Conservation (phyloP, 192 early-diverging fungal genomes). For the Pecoramyces ruminantium region DNA sequence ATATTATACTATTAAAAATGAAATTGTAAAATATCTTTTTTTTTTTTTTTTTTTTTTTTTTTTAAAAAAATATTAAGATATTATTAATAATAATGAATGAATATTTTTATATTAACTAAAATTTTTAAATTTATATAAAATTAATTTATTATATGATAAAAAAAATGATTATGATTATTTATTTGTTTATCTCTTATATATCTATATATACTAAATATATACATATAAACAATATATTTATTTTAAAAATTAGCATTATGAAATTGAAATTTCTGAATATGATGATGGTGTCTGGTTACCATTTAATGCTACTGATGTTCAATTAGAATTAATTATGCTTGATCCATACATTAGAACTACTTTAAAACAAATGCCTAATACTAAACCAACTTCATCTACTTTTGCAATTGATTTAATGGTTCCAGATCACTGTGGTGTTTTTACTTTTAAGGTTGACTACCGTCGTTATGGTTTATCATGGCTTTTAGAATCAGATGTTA, state of each 20-base stretch:
- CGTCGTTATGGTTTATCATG: slow-evolving; percentile 66
- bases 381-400: slow-evolving; percentile 7
- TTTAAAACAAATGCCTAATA: slow-evolving; percentile 17
- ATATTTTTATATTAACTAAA: too few species aligned
- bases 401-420: slow-evolving; percentile 41
- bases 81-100: too few species aligned
- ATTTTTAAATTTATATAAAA: too few species aligned
- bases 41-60: background rate
- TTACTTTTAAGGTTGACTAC: slow-evolving; percentile 90
- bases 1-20: slow-evolving; percentile 85
- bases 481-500: slow-evolving; percentile 50
- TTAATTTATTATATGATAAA: too few species aligned
- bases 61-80: background rate
- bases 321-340: slow-evolving; percentile 90
- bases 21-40: slow-evolving; percentile 36
- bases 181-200: too few species aligned
- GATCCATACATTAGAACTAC: slow-evolving; percentile 78
- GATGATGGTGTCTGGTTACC: slow-evolving; percentile 64
- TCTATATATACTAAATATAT: too few species aligned
- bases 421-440: slow-evolving; percentile 94
- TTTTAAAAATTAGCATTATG: slow-evolving; percentile 39
- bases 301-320: slow-evolving; percentile 60
- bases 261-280: slow-evolving; percentile 65
- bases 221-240: too few species aligned
- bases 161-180: too few species aligned